Percentiles rank a stretch among this genome's conserved stretches.
Evolutionary conservation across 2,329 filamentous ascomycete species (phyloP).

Genomic region (Fusarium oligoseptatum): DNA sequence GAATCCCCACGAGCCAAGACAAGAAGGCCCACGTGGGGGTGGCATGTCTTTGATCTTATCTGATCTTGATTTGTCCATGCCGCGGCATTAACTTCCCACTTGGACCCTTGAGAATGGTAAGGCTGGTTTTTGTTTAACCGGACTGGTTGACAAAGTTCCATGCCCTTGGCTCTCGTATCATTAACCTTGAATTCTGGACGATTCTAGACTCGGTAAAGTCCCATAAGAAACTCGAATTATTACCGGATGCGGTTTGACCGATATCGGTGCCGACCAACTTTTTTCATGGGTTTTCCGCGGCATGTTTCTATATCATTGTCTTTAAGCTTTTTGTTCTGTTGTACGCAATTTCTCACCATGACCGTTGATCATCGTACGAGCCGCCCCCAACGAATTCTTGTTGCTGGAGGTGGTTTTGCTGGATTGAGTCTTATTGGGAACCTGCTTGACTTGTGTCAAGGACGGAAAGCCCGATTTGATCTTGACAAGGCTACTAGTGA

Average conservation of each 20-base stretch:
- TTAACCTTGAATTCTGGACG: neutral
- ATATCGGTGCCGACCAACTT: neutral
- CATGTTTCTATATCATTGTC: neutral
- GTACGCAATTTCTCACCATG: neutral
- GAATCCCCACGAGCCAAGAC: neutral
- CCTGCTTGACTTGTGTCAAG: neutral
- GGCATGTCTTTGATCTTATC: constrained; percentile 1
- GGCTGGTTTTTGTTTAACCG: neutral
- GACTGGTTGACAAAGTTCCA: neutral
- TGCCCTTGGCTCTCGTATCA: neutral
- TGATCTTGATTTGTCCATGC: neutral
- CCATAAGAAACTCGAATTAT: neutral
- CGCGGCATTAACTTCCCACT: neutral
- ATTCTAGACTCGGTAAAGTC: neutral
- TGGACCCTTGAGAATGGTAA: neutral
- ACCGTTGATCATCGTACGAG: neutral
- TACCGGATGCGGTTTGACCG: neutral
- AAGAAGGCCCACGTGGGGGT: neutral
- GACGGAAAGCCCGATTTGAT: neutral
- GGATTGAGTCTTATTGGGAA: neutral
- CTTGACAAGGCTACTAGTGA: neutral
- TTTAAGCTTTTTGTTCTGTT: neutral
- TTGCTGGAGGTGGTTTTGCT: neutral
- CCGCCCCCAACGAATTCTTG: neutral
- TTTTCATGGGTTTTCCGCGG: neutral